These are phyloP conservation scores for Phytophthora sp. DNA, from an alignment of 352 stramenopile species.

Conservation along the genomic window DNA sequence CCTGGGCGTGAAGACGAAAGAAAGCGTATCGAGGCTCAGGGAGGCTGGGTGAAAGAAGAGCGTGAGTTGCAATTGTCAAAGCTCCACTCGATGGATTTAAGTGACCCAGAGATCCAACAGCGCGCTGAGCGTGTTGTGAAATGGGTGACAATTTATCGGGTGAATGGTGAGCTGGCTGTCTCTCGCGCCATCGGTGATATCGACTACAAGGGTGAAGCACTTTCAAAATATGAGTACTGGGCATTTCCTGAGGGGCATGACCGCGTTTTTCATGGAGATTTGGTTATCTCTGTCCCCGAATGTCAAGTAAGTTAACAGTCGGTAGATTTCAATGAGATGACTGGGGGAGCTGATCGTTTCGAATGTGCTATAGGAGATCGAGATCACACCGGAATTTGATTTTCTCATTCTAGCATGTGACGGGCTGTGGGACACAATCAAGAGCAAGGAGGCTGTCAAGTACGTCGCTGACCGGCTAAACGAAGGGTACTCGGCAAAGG, in stretches of 20 bases:
- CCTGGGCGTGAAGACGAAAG: constrained; percentile 78
- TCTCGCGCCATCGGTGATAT: constrained; percentile 93
- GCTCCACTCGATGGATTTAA: constrained; percentile 89
- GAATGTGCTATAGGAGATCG: constrained; percentile 70
- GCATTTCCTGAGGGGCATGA: constrained; percentile 84
- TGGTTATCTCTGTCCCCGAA: constrained; percentile 87
- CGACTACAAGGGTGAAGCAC: constrained; percentile 87
- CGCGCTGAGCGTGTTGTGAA: constrained; percentile 82
- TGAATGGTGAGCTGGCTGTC: constrained; percentile 93
- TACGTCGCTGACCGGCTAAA: constrained; percentile 76
- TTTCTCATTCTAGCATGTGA: constrained; percentile 94
- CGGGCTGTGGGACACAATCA: constrained; percentile 93
- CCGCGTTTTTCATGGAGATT: constrained; percentile 80
- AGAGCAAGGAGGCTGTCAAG: constrained; percentile 91
- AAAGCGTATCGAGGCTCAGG: constrained; percentile 68
- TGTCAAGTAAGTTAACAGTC: constrained; percentile 51
- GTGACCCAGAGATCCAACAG: constrained; percentile 85
- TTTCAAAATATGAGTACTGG: constrained; percentile 85
- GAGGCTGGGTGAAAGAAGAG: constrained; percentile 86
- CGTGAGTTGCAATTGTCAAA: constrained; percentile 89
- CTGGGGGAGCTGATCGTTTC: constrained; percentile 9
- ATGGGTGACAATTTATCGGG: constrained; percentile 86
- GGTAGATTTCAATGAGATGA: constrained; percentile 22
- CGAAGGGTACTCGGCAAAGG: constrained; percentile 73
- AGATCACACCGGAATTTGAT: constrained; percentile 90